Evolutionary conservation across 2,329 filamentous ascomycete species (phyloP), one percentile per base, ranked within the genome.

Genomic region (Alternaria postmessia): DNA sequence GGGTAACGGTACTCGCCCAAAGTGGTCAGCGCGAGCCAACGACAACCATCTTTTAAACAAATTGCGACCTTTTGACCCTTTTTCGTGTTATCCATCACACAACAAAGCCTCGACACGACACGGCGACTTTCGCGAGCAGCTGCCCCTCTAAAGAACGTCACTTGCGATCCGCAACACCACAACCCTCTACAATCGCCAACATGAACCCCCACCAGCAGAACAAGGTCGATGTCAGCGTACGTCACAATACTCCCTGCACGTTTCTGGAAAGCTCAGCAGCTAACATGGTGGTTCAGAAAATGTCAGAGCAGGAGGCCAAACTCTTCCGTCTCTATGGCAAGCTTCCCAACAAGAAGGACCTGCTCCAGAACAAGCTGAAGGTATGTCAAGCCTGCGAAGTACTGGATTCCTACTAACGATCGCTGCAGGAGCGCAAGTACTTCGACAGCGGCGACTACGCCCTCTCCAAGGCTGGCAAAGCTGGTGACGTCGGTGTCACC

Each of bases 141-240:
- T 43, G 43, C 62, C 49, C 51, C 64, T 61, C 63, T 57, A 28
- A 12, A 54, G 43, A 57, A 61, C 69, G 38, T 63, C 66, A 64
- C 62, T 51, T 26, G 43, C 63, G 61, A 57, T 60, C 55, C 43
- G 43, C 43, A 54, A 36, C 44, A 58, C 46, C 30, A 51, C 56
- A 20, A 34, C 42, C 54, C 41, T 16, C 51, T 24, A 54, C 61
- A 41, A 41, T 67, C 67, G 65, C 68, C 69, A 72, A 65, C 68
- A 96, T 98, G 93, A 97, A 97, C 81, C 94, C 94, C 72, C 93
- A 94, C 80, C 92, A 97, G 86, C 94, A 96, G 87, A 97, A 97
- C 87, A 98, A 99, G 86, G 87, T 98, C 75, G 95, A 99, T 82
- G 87, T 97, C 82, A 94, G 87, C 85, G 95, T 97, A 84, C 84